Evolutionary conservation across 345 rosid species (phyloP), one percentile per base, ranked within the genome.

Genomic region (Bruguiera parviflora): DNA sequence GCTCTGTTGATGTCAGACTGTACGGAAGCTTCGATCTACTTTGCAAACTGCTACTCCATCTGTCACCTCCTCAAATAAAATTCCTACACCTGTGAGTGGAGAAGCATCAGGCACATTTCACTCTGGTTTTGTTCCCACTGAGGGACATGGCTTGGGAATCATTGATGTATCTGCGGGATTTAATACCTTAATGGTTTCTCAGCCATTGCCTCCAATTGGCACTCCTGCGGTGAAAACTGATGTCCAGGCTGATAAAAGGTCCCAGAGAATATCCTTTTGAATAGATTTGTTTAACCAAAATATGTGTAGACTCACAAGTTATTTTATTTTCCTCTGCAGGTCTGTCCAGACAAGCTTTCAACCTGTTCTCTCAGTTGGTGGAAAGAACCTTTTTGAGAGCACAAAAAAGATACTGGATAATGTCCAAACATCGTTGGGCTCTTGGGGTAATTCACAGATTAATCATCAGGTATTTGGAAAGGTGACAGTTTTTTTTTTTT

Each of bases 131-230:
- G 83, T 73, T 65, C 58, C 80, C 56, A 64, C 71, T 65, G 87
- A 83, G 55, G 81, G 79, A 59, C 72, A 60, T 62, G 76, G 78
- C 53, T 66, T 73, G 39, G 73, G 77, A 69, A 78, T 67, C 31
- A 58, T 63, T 47, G 87, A 82, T 78, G 70, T 61, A 25, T 80
- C 89, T 19, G 76, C 81, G 15, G 85, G 83, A 74, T 81, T 76
- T 58, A 78, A 51, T 73, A 21, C 83, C 28, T 64, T 79, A 22
- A 52, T 66, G 43, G 69, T 57, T 21, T 71, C 90, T 15, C 97
- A 89, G 68, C 80, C 77, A 51, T 76, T 96, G 79, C 89, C 86
- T 68, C 96, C 97, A 22, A 87, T 95, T 22, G 86, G 99, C 74
- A 87, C 90, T 69, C 93, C 84, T 68, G 83, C 93, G 4, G 53